A percentile compares a stretch with the other conserved stretches of the same genome.
phyloP scores from a whole-genome alignment of 148 eudicot genomes.

The Nepenthes mirabilis region DNA sequence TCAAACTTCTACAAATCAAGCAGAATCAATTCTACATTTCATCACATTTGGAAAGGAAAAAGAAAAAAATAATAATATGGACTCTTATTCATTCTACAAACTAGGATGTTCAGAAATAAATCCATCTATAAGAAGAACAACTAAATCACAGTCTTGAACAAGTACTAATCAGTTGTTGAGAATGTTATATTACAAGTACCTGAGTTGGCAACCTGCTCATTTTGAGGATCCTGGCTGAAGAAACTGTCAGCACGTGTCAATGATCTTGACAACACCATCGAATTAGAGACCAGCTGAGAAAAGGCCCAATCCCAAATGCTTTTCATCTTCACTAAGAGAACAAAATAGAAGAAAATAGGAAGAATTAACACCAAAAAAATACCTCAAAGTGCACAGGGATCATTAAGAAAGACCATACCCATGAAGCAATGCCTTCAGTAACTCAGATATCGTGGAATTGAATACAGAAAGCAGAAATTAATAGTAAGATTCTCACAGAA shows the following conservation, averaged over 20 bases:
- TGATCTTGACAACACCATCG: constrained; percentile 49
- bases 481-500: too few species aligned
- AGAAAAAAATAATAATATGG: background rate
- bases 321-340: constrained; percentile 55
- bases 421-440: too few species aligned
- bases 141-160: background rate
- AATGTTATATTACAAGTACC: constrained; percentile 25
- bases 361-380: background rate
- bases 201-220: constrained; percentile 28
- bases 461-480: too few species aligned
- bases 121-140: background rate
- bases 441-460: background rate
- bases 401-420: too few species aligned
- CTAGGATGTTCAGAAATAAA: background rate
- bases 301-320: constrained; percentile 92
- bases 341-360: constrained; percentile 2
- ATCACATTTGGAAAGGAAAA: background rate
- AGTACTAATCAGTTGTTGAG: background rate
- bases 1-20: background rate
- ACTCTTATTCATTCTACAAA: background rate
- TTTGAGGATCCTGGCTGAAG: constrained; percentile 29
- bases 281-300: constrained; percentile 70
- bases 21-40: background rate
- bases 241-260: constrained; percentile 38
- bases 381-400: background rate